phyloP scores from a whole-genome alignment of 1,284 basidiomycete species.

The Fomes fomentarius region DNA sequence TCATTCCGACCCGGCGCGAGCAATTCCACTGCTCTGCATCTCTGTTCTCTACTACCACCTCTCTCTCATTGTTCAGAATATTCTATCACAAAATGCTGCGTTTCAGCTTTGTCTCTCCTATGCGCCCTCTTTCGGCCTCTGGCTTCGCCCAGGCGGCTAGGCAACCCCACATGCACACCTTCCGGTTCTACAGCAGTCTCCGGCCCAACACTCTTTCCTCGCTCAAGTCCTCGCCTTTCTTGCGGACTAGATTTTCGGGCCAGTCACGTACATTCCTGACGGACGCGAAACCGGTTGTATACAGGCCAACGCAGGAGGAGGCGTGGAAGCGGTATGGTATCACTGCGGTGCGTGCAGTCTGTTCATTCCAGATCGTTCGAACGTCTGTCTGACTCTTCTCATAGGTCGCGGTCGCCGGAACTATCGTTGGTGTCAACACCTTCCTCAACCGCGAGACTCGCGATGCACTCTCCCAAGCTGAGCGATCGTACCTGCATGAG shows the following conservation, averaged over 20 bases:
- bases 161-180: conserved; percentile 18
- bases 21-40: neutral
- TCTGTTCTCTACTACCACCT: conserved; percentile 11
- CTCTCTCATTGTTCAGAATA: neutral
- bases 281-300: conserved; percentile 42
- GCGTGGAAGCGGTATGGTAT: conserved; percentile 54
- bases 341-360: conserved; percentile 45
- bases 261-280: conserved; percentile 45
- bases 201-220: conserved; percentile 36
- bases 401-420: conserved; percentile 71
- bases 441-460: conserved; percentile 81
- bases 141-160: conserved; percentile 18
- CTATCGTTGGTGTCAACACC: conserved; percentile 63
- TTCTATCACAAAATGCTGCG: conserved; percentile 37
- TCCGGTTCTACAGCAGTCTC: conserved; percentile 35
- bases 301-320: conserved; percentile 40
- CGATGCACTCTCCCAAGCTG: conserved; percentile 61
- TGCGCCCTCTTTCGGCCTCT: conserved; percentile 31
- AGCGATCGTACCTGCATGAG: conserved; percentile 76
- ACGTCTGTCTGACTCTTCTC: neutral
- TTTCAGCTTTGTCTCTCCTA: conserved; percentile 27
- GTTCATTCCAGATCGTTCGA: neutral
- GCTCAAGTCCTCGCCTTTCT: conserved; percentile 28
- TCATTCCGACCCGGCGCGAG: neutral
- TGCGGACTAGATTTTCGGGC: conserved; percentile 27